Evolutionary conservation across 73 alveolate species (phyloP).

Genomic region (Symbiodinium pilosum): DNA sequence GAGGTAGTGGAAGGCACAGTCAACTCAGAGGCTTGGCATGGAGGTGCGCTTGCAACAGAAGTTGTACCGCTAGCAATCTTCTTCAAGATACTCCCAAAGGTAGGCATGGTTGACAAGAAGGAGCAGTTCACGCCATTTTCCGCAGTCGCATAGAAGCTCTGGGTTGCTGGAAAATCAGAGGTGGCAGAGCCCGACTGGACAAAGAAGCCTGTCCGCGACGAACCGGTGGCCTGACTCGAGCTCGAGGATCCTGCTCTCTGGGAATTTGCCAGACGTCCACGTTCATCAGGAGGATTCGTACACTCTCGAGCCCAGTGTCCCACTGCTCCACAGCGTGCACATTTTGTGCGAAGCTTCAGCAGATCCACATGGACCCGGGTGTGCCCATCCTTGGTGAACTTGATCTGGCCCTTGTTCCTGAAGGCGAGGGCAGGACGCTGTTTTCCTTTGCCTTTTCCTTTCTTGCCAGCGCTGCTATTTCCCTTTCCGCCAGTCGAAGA

Average conservation of each 20-base stretch:
- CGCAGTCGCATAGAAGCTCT: background rate
- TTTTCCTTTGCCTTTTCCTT: background rate
- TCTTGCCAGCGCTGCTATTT: background rate
- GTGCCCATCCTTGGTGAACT: background rate
- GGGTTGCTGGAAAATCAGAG: background rate
- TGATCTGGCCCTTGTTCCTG: background rate
- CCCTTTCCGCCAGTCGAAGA: background rate
- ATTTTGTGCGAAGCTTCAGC: conserved; percentile 8
- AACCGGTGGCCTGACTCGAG: background rate
- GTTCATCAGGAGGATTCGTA: background rate
- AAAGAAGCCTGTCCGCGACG: background rate
- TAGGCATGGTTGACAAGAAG: background rate
- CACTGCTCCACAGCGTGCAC: conserved; percentile 12
- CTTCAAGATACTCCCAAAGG: background rate
- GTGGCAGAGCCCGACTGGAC: background rate
- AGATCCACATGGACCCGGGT: background rate
- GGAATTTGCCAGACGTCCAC: background rate
- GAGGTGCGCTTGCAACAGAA: too few relatives aligned
- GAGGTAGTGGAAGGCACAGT: too few relatives aligned
- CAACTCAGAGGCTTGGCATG: too few relatives aligned
- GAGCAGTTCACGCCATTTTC: too few relatives aligned
- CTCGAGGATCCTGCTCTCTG: background rate
- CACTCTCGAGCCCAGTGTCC: conserved; percentile 66
- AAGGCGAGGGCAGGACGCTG: background rate
- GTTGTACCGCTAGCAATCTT: background rate